Conservation (phyloP, 2,329 filamentous ascomycete genomes). For the Fusarium bactridioides region DNA sequence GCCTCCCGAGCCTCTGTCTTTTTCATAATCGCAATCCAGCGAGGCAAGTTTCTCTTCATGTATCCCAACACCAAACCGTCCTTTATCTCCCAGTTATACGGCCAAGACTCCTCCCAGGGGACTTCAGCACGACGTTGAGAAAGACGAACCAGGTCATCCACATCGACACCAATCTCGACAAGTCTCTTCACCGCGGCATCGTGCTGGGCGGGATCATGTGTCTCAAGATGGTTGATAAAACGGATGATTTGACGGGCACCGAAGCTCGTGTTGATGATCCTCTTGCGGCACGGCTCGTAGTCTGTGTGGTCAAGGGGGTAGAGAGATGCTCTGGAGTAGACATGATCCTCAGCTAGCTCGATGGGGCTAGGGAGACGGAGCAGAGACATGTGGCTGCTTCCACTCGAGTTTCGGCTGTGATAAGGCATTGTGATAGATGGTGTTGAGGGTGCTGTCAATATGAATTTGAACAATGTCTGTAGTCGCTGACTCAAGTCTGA, state of each 20-base stretch:
- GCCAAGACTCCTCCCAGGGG: background rate
- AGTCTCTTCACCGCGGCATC: background rate
- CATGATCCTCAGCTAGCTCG: background rate
- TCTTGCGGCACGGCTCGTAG: background rate
- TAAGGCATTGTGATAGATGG: background rate
- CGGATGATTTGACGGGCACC: background rate
- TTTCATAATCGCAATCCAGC: background rate
- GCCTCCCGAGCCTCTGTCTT: background rate
- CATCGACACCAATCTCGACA: background rate
- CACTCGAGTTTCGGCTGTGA: background rate
- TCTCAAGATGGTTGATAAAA: background rate
- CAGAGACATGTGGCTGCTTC: background rate
- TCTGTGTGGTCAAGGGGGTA: background rate
- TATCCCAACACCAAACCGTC: background rate
- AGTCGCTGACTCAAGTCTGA: background rate
- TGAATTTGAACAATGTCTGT: background rate
- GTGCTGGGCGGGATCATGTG: background rate
- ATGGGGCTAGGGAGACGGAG: background rate
- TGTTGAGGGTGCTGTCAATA: background rate
- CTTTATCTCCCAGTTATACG: background rate
- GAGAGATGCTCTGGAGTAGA: background rate
- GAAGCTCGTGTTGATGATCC: background rate
- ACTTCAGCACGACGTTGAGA: background rate
- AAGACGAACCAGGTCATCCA: background rate
- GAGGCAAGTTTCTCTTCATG: background rate